Conservation (phyloP, 805 yeast genomes). For the Metschnikowia kofuensis region DNA sequence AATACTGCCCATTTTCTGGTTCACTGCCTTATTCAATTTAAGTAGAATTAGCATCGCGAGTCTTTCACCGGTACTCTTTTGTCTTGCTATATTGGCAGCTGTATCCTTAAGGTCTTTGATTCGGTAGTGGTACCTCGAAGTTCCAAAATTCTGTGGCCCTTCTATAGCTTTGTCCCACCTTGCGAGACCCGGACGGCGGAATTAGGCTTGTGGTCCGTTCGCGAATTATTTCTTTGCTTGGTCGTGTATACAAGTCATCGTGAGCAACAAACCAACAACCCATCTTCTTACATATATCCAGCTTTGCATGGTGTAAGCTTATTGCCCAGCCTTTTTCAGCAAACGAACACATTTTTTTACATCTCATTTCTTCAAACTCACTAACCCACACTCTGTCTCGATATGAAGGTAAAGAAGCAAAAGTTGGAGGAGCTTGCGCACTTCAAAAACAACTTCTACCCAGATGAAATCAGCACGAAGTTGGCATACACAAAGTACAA, state of each 20-base stretch:
- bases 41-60: no score
- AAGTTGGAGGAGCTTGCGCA: slow-evolving; percentile 15
- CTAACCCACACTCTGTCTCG: not conserved
- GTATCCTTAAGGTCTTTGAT: no score
- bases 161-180: no score
- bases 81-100: no score
- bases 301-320: not conserved
- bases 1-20: no score
- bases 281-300: not conserved
- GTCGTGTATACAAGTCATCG: slow-evolving; percentile 5
- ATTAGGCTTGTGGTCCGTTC: not conserved
- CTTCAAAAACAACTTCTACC: slow-evolving; percentile 14
- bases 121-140: no score
- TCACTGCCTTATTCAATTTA: no score
- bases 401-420: slow-evolving; percentile 16
- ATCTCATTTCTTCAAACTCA: not conserved
- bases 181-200: not conserved
- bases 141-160: no score
- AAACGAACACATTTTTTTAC: no score
- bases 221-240: slow-evolving; percentile 1
- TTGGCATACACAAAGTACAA: slow-evolving; percentile 22
- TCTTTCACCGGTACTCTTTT: no score
- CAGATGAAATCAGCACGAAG: slow-evolving; percentile 13
- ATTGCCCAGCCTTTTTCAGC: slow-evolving; percentile 1
- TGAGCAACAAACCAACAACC: slow-evolving; percentile 1